Evolutionary conservation across 1,284 basidiomycete species (phyloP), one percentile per base, ranked within the genome.

Genomic region (Moniliophthora roreri): DNA sequence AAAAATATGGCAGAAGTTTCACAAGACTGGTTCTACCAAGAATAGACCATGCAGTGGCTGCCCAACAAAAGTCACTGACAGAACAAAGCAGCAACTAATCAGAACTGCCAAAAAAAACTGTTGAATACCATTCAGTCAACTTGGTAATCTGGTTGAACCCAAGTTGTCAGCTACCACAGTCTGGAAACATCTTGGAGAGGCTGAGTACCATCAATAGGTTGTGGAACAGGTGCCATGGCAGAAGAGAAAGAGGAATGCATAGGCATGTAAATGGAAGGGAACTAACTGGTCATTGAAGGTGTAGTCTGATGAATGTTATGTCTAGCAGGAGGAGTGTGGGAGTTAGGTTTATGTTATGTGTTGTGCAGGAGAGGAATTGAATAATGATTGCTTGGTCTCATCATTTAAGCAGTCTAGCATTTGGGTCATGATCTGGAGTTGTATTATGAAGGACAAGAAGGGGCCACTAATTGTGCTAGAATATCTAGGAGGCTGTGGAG

Each of bases 401-500:
- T 42, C 28, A 16, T 58, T 58, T 51, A 57, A 53, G 46, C 56
- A 44, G 41, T 51, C 50, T 16, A 42, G n/a, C 16, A 23, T 52
- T 18, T 32, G 52, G 45, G 45, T 53, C 38, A 34, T 54, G 48
- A 36, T 54, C 24, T 60, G 54, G 58, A 48, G 44, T 20, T 62
- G 60, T 44, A 61, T 64, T 26, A 58, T 59, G 48, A 42, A 58
- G 18, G 50, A 52, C n/a, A 50, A 40, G 45, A 65, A 65, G 36
- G 60, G 60, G 15, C 61, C 60, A 37, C 58, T 66, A 10, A 37
- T 59, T 41, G 51, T 60, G 32, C 45, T 66, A 36, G 58, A 67
- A 24, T 66, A 65, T 47, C 61, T 60, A 26, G 63, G 65, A 54
- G 63, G 63, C 21, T 57, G 59, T 35, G 59, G 61, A 36, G 62